phyloP scores from a whole-genome alignment of 495 filamentous ascomycete species.

The Aspergillus indologenus region DNA sequence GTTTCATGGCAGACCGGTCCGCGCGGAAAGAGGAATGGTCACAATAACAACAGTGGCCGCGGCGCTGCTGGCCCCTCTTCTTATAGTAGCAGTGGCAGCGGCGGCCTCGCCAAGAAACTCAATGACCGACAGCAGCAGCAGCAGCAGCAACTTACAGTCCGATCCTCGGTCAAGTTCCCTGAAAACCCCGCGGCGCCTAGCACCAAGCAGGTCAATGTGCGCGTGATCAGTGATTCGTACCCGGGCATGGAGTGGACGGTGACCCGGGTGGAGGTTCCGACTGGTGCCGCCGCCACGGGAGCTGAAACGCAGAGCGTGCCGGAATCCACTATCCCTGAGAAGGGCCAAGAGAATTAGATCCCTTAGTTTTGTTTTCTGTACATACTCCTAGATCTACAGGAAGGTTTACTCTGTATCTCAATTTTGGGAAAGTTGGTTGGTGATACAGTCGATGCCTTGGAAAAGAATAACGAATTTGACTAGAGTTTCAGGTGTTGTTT shows the following conservation, averaged over 20 bases:
- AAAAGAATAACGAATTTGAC: background rate
- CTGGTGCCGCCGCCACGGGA: conserved; percentile 2
- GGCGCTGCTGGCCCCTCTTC: background rate
- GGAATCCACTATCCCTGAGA: conserved; percentile 13
- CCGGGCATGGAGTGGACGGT: conserved; percentile 69
- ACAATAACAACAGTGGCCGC: conserved; percentile 7
- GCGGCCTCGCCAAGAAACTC: background rate
- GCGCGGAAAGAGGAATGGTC: conserved; percentile 25
- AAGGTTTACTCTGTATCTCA: background rate
- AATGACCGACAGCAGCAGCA: background rate
- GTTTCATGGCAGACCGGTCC: conserved; percentile 61
- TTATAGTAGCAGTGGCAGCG: background rate
- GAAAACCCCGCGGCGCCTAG: conserved; percentile 16
- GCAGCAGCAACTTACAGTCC: conserved; percentile 19
- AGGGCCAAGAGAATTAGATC: background rate
- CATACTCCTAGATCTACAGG: background rate
- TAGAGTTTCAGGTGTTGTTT: background rate
- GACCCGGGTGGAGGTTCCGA: conserved; percentile 25
- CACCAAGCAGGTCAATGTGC: conserved; percentile 57
- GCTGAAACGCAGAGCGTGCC: conserved; percentile 24
- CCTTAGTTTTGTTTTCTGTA: background rate
- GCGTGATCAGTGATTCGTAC: conserved; percentile 82
- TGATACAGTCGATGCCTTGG: background rate
- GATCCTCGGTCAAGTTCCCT: conserved; percentile 61
- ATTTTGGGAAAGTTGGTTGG: background rate